Base-by-base conservation (phyloP, 2,329 filamentous ascomycete species). In the Diplodia seriata region DNA sequence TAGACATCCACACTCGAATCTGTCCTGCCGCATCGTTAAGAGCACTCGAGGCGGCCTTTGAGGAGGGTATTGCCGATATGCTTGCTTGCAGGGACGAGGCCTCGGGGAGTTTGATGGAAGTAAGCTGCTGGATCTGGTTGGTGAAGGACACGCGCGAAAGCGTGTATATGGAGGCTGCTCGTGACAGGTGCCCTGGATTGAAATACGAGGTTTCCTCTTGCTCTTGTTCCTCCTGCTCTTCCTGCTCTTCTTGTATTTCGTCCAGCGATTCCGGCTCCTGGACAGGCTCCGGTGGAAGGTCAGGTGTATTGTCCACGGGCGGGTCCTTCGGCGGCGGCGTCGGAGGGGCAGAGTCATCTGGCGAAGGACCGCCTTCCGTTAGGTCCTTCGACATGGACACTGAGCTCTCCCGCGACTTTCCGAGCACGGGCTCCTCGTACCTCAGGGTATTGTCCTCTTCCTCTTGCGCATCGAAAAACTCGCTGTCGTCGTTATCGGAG, bases 1-100 rank as follows among this genome's bases (percentile, higher is more conserved):
- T 97, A 71, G 87, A 87, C 75, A 97, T 97, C 95, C 95, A 99
- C 74, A 91, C 90, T 70, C 91, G 87, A 72, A 99, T 98, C 79
- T 98, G 94, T 70, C 96, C 92, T 4, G 94, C 93, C 12, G 94
- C 93, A 72, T 92, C 91, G 71, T 92, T 90, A 66, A 98, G 85
- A 0, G 93, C 93, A 69, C 88, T 91, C 11, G 93, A 89, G 31
- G 94, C 95, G n/a, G 90, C 87, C 69, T 91, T 89, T 2, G 94
- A 93, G 0, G 91, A 95, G 11, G 93, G 89, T 57, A 98, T 95
- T 18, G 92, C 90, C 9, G 90, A 88, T 59, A 99, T 93, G 75
- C 90, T 92, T 70, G 89, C 91, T 33, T 93, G 92, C 26, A 99
- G 85, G 0, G 92, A 90, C 53, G 90, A 89, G 64, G 94, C 92